Evolutionary conservation across 768 basidiomycete genomes (phyloP).

Genomic region (Xerocomus potaroensis): DNA sequence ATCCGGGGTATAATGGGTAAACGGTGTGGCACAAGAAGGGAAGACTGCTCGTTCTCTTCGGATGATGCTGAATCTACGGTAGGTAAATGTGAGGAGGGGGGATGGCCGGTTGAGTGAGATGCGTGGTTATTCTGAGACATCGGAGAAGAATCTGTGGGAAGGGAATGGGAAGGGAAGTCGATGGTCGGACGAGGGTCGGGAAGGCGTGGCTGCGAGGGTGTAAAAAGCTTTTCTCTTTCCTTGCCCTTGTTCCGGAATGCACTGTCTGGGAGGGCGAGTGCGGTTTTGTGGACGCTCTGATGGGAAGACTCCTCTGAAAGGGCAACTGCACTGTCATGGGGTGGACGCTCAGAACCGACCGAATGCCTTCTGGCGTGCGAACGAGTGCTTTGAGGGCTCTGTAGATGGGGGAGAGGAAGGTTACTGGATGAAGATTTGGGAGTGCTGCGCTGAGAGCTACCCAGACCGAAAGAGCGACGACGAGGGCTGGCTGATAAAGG

Average conservation of each 20-base stretch:
- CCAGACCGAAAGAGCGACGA: constrained; percentile 31
- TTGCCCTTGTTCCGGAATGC: constrained; percentile 26
- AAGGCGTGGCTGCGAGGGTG: constrained; percentile 3
- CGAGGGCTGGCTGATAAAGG: constrained; percentile 33
- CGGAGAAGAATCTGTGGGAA: constrained; percentile 16
- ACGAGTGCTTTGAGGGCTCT: constrained; percentile 9
- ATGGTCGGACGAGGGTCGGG: constrained; percentile 12
- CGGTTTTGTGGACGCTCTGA: constrained; percentile 8
- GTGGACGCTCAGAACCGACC: constrained; percentile 27
- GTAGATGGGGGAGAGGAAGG: constrained; percentile 24
- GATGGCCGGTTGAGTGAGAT: constrained; percentile 7
- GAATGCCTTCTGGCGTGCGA: constrained; percentile 28
- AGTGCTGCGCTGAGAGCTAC: constrained; percentile 23
- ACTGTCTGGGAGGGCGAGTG: constrained; percentile 10
- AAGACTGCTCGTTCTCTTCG: constrained; percentile 23
- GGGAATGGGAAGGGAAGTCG: constrained; percentile 19
- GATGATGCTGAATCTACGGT: constrained; percentile 26
- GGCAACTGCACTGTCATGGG: constrained; percentile 33
- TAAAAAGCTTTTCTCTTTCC: constrained; percentile 13
- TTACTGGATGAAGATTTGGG: constrained; percentile 29
- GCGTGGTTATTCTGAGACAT: constrained; percentile 12
- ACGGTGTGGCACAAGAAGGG: constrained; percentile 28
- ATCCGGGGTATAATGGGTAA: constrained; percentile 29
- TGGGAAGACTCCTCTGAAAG: constrained; percentile 25
- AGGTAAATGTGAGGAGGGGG: constrained; percentile 12